Evolutionary conservation across 164 flowering plant species (phyloP), one percentile per base, ranked within the genome.

Genomic region (Stephania cephalantha): DNA sequence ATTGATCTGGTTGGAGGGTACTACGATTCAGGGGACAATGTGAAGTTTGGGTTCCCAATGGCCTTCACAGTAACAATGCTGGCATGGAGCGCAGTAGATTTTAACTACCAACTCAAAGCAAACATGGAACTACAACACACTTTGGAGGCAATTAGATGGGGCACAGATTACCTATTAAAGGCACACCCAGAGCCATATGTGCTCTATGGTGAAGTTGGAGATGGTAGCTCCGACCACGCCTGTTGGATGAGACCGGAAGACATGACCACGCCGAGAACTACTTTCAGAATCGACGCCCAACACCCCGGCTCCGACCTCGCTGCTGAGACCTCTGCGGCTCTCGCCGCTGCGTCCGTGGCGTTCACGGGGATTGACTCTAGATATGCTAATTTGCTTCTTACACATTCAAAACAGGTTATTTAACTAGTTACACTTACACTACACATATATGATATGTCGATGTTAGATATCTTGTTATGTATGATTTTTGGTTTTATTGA

Each of bases 171-270:
- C 83, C 66, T 89, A 12, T 68, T 89, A 71, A 84, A 86, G 52
- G 87, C 92, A 10, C 87, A 86, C 64, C 74, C 87, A 0, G n/a
- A 76, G 25, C 83, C 87, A 0, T 53, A 82, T 67, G 82, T 82
- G 9, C 80, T 89, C 4, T 89, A 83, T 44, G 88, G 87, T 9
- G 76, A 93, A 84, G 91, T 90, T 5, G 95, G 96, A 5, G 90
- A 91, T n/a, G 90, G 89, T 0, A 69, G 74, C 20, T 80, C 92
- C 0, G 96, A 91, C 72, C 97, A 93, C 64, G 79, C 64, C 0
- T 91, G 97, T 69, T 93, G 96, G 96, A 69, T 77, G 83, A 74
- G 97, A 13, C 91, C 95, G 0, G 97, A 93, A 69, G 92, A 90
- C 74, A 92, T 92, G 97, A 85, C 83, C 68, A 88, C 95, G 0